A percentile compares a stretch with the other conserved stretches of the same genome.
Conservation (phyloP, 805 yeast genomes). For the Wickerhamiella musiphila region DNA sequence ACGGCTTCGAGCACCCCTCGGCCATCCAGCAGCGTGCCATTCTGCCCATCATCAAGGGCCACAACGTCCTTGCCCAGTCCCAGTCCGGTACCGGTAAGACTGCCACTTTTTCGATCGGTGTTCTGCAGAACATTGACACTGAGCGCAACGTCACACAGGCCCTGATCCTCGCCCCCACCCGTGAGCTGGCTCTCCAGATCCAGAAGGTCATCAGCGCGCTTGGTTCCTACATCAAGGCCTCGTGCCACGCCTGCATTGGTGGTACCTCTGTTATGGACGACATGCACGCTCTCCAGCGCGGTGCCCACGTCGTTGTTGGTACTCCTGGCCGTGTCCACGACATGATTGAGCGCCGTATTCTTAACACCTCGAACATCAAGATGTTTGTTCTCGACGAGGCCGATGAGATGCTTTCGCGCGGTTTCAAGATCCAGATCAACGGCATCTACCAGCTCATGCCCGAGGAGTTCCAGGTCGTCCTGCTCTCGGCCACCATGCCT, state of each 20-base stretch:
- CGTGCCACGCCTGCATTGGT: constrained; percentile 94
- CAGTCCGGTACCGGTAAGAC: constrained; percentile 86
- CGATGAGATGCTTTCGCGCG: constrained; percentile 86
- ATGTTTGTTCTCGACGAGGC: constrained; percentile 97
- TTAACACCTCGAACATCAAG: constrained; percentile 68
- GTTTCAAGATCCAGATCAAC: constrained; percentile 91
- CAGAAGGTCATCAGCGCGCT: constrained; percentile 81
- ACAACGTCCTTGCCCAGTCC: constrained; percentile 85
- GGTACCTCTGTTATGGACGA: constrained; percentile 87
- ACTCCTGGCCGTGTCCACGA: constrained; percentile 97
- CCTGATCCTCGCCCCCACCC: constrained; percentile 86
- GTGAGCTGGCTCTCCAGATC: constrained; percentile 94
- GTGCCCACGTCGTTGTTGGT: constrained; percentile 89
- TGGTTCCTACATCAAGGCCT: constrained; percentile 78
- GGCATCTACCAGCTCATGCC: constrained; percentile 84
- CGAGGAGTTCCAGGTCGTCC: constrained; percentile 79
- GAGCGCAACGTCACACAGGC: constrained; percentile 70
- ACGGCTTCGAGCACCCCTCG: constrained; percentile 92
- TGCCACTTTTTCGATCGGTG: constrained; percentile 67
- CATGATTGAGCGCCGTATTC: constrained; percentile 80
- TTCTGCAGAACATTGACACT: constrained; percentile 45
- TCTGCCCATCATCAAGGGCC: constrained; percentile 80
- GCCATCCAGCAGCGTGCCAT: constrained; percentile 97
- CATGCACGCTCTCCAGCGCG: constrained; percentile 62
- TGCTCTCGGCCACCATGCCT: constrained; percentile 89